Percentiles rank a stretch among this genome's conserved stretches.
phyloP scores from a whole-genome alignment of 768 basidiomycete genomes.

The Lactarius vividus region DNA sequence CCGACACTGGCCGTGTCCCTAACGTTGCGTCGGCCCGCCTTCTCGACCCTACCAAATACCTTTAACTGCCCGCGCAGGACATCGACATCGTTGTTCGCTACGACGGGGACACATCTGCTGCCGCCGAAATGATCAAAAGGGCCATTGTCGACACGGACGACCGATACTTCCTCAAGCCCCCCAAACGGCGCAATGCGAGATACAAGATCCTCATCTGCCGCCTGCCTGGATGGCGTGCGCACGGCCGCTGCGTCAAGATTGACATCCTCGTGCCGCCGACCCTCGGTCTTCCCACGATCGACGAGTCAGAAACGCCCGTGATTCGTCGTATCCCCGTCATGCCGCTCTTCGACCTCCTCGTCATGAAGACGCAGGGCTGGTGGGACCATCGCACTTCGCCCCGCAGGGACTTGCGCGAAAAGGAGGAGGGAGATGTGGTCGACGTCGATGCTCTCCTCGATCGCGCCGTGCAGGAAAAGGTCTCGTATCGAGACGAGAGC shows the following conservation, averaged over 20 bases:
- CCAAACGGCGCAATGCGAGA: neutral
- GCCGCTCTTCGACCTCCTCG: slow-evolving; percentile 12
- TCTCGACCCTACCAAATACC: neutral
- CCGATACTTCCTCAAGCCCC: slow-evolving; percentile 14
- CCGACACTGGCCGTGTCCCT: slow-evolving; percentile 8
- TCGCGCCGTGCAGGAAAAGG: neutral
- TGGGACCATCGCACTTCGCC: neutral
- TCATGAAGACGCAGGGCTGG: slow-evolving; percentile 22
- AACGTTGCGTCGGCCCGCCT: slow-evolving; percentile 1
- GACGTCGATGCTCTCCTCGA: slow-evolving; percentile 14
- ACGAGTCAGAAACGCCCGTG: neutral
- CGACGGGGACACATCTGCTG: neutral
- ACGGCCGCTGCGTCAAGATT: slow-evolving; percentile 4
- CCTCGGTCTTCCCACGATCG: slow-evolving; percentile 4
- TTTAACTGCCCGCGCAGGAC: slow-evolving; percentile 1
- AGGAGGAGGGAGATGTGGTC: neutral
- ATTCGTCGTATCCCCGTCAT: slow-evolving; percentile 11
- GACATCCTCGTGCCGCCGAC: slow-evolving; percentile 17
- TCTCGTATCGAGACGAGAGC: neutral
- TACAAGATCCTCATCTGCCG: slow-evolving; percentile 4
- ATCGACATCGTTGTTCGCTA: slow-evolving; percentile 4
- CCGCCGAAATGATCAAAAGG: slow-evolving; percentile 3
- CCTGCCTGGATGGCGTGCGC: slow-evolving; percentile 1
- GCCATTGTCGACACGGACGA: neutral
- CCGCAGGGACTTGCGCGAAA: neutral